These are phyloP conservation scores for Scheffersomyces amazonensis DNA, from an alignment of 805 yeast species.

Conservation along the genomic window DNA sequence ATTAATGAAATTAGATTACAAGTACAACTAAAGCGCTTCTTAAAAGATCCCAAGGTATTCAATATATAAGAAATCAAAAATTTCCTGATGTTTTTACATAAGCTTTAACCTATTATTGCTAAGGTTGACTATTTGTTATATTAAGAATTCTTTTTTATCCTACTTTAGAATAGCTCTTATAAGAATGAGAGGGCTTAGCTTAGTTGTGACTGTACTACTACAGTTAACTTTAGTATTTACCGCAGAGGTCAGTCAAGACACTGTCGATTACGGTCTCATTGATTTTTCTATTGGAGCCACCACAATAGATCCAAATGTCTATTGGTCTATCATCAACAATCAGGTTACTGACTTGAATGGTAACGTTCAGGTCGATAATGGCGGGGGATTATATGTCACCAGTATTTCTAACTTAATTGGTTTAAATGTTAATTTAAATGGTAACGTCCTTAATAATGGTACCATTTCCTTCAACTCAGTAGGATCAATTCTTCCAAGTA, in stretches of 20 bases:
- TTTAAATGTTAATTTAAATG: conserved; percentile 10
- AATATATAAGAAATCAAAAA: no score
- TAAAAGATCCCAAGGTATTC: no score
- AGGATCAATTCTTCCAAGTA: conserved; percentile 10
- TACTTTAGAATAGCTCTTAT: no score
- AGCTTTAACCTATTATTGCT: no score
- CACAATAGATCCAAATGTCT: not conserved
- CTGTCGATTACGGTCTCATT: not conserved
- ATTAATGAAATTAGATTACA: no score
- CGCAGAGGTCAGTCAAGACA: conserved; percentile 1
- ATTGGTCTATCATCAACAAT: not conserved
- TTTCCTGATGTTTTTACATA: no score
- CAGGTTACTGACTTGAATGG: conserved; percentile 14
- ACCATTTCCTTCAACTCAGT: conserved; percentile 7
- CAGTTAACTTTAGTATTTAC: not conserved
- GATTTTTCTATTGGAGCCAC: conserved; percentile 5
- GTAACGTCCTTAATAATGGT: not conserved
- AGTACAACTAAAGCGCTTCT: no score
- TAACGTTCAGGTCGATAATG: conserved; percentile 12
- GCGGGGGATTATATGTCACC: conserved; percentile 22
- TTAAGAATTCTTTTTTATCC: no score
- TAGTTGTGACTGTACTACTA: not conserved
- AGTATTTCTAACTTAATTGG: conserved; percentile 11
- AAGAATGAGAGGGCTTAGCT: not conserved
- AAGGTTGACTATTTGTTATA: no score